These are phyloP conservation scores for Citrullus amarus DNA, from an alignment of 306 rosid genomes.

Conservation along the genomic window DNA sequence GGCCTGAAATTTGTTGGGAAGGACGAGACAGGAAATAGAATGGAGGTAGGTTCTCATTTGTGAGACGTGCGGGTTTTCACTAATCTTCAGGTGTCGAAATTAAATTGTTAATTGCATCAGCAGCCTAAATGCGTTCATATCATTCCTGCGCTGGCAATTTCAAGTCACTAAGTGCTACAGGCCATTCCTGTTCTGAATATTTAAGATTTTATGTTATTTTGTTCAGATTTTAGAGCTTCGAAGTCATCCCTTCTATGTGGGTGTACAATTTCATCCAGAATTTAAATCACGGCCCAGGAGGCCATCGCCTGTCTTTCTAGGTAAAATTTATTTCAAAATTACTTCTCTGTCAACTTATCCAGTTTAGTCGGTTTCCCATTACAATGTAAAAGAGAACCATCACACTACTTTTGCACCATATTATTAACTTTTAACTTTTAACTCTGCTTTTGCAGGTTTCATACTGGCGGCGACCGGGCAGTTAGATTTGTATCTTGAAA, in stretches of 20 bases:
- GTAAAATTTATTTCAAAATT: constrained; percentile 20
- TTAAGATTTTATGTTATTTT: background rate
- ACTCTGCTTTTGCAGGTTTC: constrained; percentile 50
- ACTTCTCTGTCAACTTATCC: background rate
- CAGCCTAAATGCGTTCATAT: background rate
- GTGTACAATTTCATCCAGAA: constrained; percentile 97
- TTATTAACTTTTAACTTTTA: background rate
- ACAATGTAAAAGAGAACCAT: background rate
- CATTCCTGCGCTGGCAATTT: background rate
- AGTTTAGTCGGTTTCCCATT: background rate
- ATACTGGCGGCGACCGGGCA: constrained; percentile 75
- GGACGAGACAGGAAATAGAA: constrained; percentile 89
- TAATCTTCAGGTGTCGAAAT: constrained; percentile 11
- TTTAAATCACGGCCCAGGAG: constrained; percentile 89
- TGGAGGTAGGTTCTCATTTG: constrained; percentile 57
- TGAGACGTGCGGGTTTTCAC: constrained; percentile 9
- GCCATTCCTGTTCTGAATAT: background rate
- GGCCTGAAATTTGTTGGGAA: constrained; percentile 88
- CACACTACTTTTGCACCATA: too few relatives aligned
- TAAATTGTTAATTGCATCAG: constrained; percentile 7
- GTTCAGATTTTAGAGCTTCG: constrained; percentile 87
- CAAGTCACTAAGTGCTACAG: background rate
- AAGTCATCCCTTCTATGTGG: constrained; percentile 78
- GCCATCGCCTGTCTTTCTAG: constrained; percentile 83
- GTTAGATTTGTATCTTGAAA: constrained; percentile 46